These are phyloP conservation scores for Fusarium chaquense DNA, from an alignment of 2,329 filamentous ascomycete species.

Conservation along the genomic window DNA sequence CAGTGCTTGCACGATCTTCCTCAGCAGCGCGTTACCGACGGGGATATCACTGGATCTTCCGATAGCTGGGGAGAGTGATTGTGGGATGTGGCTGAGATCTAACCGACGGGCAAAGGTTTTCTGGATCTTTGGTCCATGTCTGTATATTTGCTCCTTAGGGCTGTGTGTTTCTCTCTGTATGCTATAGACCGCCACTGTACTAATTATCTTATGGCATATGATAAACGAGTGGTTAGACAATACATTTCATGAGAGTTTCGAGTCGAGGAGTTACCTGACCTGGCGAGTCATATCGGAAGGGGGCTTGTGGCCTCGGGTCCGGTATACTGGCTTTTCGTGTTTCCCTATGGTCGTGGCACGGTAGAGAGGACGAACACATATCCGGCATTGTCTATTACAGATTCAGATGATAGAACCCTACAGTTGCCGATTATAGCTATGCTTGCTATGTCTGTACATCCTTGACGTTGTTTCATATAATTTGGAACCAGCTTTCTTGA, in stretches of 20 bases:
- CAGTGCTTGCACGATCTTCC: constrained; percentile 30
- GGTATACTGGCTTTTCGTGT: not conserved
- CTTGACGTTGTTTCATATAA: not conserved
- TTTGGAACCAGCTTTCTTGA: not conserved
- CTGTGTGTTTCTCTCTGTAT: constrained; percentile 20
- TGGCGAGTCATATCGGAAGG: not conserved
- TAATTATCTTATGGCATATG: not conserved
- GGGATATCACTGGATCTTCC: constrained; percentile 40
- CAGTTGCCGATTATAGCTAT: not conserved
- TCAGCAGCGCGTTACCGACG: constrained; percentile 11
- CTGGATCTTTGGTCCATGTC: constrained; percentile 11
- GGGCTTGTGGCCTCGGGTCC: not conserved
- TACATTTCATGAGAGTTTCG: not conserved
- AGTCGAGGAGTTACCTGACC: not conserved
- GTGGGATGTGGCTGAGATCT: constrained; percentile 29
- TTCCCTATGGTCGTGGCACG: not conserved
- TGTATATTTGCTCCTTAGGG: not conserved
- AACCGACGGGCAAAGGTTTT: constrained; percentile 2
- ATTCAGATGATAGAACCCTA: not conserved
- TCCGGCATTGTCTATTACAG: not conserved
- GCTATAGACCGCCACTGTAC: constrained; percentile 12
- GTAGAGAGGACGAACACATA: not conserved
- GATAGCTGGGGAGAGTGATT: constrained; percentile 8
- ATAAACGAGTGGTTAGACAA: not conserved
- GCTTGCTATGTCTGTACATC: not conserved